Evolutionary conservation across 148 eudicot genomes (phyloP).

Genomic region (Vaccinium corymbosum): DNA sequence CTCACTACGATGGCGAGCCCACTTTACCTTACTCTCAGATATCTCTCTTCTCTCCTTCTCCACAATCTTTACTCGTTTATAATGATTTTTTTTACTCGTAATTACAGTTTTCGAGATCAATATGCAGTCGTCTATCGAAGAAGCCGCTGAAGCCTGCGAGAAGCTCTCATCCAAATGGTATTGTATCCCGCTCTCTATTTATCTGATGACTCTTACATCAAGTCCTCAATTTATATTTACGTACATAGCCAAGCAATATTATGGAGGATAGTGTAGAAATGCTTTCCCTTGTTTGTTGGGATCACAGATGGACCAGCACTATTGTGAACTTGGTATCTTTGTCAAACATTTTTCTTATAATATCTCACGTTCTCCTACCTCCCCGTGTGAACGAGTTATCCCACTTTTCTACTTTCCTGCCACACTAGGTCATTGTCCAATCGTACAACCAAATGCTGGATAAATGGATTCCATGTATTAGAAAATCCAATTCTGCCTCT

Average conservation of each 20-base stretch:
- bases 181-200: background rate
- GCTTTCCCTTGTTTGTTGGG: background rate
- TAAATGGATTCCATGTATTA: background rate
- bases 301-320: background rate
- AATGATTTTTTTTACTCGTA: background rate
- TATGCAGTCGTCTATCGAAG: slow-evolving; percentile 46
- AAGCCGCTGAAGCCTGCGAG: slow-evolving; percentile 65
- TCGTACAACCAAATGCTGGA: background rate
- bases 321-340: background rate
- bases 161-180: slow-evolving; percentile 57
- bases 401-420: background rate
- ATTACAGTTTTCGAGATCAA: slow-evolving; percentile 57
- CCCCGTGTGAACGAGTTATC: background rate
- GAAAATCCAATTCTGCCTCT: too few species aligned
- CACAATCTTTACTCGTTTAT: background rate
- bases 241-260: background rate
- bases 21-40: background rate
- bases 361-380: background rate
- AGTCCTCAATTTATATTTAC: background rate
- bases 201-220: background rate
- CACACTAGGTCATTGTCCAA: background rate
- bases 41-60: background rate
- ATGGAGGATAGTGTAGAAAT: background rate
- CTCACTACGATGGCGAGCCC: background rate
- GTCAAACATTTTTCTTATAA: background rate